phyloP scores from a whole-genome alignment of 2,329 filamentous ascomycete species.

The Neofusicoccum umdonicola region DNA sequence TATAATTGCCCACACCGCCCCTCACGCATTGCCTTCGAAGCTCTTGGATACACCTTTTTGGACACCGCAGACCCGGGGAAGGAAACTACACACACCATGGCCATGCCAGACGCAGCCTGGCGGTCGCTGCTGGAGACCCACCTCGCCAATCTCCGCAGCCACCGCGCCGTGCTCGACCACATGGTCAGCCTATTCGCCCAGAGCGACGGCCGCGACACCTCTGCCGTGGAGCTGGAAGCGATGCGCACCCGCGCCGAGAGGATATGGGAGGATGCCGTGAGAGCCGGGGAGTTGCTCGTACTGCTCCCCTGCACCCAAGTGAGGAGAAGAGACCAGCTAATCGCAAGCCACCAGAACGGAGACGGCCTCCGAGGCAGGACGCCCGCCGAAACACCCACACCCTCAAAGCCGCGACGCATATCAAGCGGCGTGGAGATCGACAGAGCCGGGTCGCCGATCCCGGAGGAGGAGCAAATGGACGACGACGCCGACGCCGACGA shows the following conservation, averaged over 20 bases:
- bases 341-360: neutral
- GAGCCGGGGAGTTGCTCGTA: conserved; percentile 1
- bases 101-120: neutral
- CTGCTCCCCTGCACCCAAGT: too few relatives aligned
- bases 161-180: conserved; percentile 13
- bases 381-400: neutral
- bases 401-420: neutral
- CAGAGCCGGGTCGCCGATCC: neutral
- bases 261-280: conserved; percentile 10
- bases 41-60: neutral
- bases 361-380: neutral
- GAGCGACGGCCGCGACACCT: neutral
- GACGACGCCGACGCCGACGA: neutral
- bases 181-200: neutral
- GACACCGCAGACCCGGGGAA: neutral
- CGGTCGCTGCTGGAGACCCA: conserved; percentile 6
- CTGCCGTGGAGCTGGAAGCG: neutral
- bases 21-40: neutral
- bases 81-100: neutral
- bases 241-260: conserved; percentile 7
- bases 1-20: too few relatives aligned
- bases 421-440: neutral
- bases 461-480: neutral
- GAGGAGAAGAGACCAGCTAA: too few relatives aligned
- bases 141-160: conserved; percentile 9